A percentile compares a stretch with the other conserved stretches of the same genome.
phyloP scores from a whole-genome alignment of 176 grass and related monocot genomes.

The Tuctoria greenei region DNA sequence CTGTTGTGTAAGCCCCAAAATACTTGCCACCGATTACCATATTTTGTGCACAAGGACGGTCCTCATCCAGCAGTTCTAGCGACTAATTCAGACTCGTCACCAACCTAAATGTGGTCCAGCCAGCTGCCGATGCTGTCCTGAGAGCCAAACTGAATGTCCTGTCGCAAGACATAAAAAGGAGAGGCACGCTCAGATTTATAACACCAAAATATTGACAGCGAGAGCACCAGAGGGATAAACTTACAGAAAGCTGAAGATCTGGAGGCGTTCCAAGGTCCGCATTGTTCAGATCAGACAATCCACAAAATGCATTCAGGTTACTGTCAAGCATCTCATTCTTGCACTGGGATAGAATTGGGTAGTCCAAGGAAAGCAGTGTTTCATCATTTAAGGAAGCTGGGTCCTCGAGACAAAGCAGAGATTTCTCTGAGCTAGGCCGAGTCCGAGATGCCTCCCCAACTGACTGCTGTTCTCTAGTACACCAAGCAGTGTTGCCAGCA shows the following conservation, averaged over 20 bases:
- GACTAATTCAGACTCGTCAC: neutral
- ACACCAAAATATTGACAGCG: conserved; percentile 15
- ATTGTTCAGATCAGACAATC: conserved; percentile 49
- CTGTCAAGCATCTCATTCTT: conserved; percentile 27
- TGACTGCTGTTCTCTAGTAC: conserved; percentile 42
- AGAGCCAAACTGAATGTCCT: conserved; percentile 82
- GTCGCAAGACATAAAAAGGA: neutral
- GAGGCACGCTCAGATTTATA: neutral
- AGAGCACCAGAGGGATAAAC: conserved; percentile 15
- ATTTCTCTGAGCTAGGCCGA: conserved; percentile 37
- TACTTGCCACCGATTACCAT: conserved; percentile 20
- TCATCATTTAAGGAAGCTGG: conserved; percentile 52
- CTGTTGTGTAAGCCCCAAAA: conserved; percentile 15
- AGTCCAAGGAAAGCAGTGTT: conserved; percentile 32
- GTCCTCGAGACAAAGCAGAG: conserved; percentile 59
- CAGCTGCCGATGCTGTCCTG: conserved; percentile 81
- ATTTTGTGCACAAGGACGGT: conserved; percentile 28
- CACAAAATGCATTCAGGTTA: conserved; percentile 23
- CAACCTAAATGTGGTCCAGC: conserved; percentile 54
- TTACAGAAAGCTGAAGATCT: conserved; percentile 73
- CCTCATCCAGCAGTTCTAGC: conserved; percentile 18
- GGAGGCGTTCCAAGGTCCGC: conserved; percentile 54
- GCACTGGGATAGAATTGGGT: conserved; percentile 39
- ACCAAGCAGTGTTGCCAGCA: conserved; percentile 44
- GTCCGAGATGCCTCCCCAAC: conserved; percentile 28